phyloP scores from a whole-genome alignment of 176 grass and related monocot genomes.

The Ananas comosus region DNA sequence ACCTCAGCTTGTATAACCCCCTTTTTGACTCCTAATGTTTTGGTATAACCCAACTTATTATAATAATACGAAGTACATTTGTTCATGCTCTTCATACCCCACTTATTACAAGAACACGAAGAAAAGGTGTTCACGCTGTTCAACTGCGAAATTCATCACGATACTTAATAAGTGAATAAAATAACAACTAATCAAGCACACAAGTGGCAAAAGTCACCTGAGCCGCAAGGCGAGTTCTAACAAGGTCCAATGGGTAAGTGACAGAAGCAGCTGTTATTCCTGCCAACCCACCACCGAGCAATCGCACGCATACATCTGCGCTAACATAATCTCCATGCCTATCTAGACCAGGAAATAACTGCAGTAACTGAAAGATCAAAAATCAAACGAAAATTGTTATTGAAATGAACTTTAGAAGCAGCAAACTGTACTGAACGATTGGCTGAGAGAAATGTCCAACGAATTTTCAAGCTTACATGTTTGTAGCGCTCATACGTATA shows the following conservation, averaged over 20 bases:
- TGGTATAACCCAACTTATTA: not conserved
- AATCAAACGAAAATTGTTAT: conserved; percentile 18
- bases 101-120: too few relatives aligned
- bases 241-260: conserved; percentile 80
- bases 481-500: conserved; percentile 89
- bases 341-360: conserved; percentile 62
- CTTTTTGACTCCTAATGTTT: not conserved
- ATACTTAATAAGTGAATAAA: too few relatives aligned
- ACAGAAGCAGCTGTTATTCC: conserved; percentile 89
- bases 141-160: too few relatives aligned
- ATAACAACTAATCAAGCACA: not conserved
- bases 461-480: conserved; percentile 27
- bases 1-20: not conserved
- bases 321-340: conserved; percentile 42
- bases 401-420: not conserved
- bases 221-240: conserved; percentile 77
- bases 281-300: conserved; percentile 71
- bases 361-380: conserved; percentile 43
- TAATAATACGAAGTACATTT: too few relatives aligned
- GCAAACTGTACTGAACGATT: not conserved
- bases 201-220: conserved; percentile 40
- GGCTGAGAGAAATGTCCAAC: not conserved
- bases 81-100: too few relatives aligned
- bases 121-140: too few relatives aligned
- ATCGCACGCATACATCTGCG: conserved; percentile 63